phyloP scores from a whole-genome alignment of 2,329 filamentous ascomycete species.

The Stylonectria norvegica region DNA sequence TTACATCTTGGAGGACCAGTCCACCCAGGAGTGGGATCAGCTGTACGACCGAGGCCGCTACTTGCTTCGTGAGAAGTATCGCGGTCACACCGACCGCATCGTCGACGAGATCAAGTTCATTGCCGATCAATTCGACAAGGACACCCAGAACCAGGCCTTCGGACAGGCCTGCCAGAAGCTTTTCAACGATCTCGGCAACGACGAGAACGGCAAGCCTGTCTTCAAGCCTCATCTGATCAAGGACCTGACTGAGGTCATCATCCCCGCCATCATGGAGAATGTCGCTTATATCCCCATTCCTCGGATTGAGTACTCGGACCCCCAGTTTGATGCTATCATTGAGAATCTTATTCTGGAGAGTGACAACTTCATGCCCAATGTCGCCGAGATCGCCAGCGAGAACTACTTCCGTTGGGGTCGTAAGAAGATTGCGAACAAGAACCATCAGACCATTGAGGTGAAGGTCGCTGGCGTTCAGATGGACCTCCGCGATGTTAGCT shows the following conservation, averaged over 20 bases:
- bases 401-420: constrained; percentile 95
- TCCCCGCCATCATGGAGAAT: constrained; percentile 79
- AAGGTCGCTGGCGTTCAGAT: constrained; percentile 88
- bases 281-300: constrained; percentile 89
- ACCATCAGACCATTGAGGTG: constrained; percentile 77
- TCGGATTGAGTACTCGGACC: constrained; percentile 87
- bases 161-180: constrained; percentile 73
- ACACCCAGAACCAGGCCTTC: constrained; percentile 82
- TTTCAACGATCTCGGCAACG: constrained; percentile 83
- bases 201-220: constrained; percentile 74
- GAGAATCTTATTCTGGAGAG: constrained; percentile 95
- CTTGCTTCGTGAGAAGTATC: constrained; percentile 85
- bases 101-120: constrained; percentile 89
- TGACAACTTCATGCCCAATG: constrained; percentile 94
- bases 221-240: constrained; percentile 95
- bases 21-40: constrained; percentile 76
- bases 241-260: constrained; percentile 81
- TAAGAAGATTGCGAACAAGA: constrained; percentile 78
- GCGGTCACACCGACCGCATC: constrained; percentile 77
- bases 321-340: constrained; percentile 78
- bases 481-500: constrained; percentile 86
- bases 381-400: constrained; percentile 82
- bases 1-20: constrained; percentile 79
- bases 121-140: constrained; percentile 81
- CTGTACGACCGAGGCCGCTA: constrained; percentile 84